Percentiles rank a stretch among this genome's conserved stretches.
Conservation (phyloP, 2,329 filamentous ascomycete species). For the Pseudogymnoascus sp. region DNA sequence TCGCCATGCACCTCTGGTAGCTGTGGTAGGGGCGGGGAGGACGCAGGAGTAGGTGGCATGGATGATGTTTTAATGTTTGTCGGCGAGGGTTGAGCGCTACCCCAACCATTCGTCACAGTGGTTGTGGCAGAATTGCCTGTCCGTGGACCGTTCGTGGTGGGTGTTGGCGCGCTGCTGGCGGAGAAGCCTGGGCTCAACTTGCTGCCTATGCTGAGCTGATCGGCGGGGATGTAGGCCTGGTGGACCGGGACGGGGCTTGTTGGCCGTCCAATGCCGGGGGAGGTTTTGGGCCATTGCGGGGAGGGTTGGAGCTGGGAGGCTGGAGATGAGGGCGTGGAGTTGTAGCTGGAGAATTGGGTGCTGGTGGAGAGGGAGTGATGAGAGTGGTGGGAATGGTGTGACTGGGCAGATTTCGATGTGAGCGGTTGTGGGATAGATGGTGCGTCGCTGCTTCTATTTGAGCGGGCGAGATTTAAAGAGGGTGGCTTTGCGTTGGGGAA, state of each 20-base stretch:
- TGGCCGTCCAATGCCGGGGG: background rate
- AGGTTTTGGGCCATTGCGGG: conserved; percentile 2
- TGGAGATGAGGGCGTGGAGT: conserved; percentile 2
- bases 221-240: conserved; percentile 6
- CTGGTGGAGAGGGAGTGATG: background rate
- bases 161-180: background rate
- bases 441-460: conserved; percentile 8
- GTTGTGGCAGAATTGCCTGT: background rate
- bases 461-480: background rate
- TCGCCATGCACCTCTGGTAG: background rate
- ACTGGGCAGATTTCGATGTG: background rate
- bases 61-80: background rate
- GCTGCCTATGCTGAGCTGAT: conserved; percentile 8
- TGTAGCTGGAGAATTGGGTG: conserved; percentile 8
- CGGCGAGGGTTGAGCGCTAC: background rate
- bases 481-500: conserved; percentile 12
- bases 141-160: background rate
- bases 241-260: background rate
- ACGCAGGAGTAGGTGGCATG: background rate
- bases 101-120: background rate
- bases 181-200: conserved; percentile 5
- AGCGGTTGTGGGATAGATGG: conserved; percentile 13
- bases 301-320: background rate
- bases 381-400: background rate
- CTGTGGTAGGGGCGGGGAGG: background rate